phyloP scores from a whole-genome alignment of 345 rosid genomes.

The Syzygium oleosum region DNA sequence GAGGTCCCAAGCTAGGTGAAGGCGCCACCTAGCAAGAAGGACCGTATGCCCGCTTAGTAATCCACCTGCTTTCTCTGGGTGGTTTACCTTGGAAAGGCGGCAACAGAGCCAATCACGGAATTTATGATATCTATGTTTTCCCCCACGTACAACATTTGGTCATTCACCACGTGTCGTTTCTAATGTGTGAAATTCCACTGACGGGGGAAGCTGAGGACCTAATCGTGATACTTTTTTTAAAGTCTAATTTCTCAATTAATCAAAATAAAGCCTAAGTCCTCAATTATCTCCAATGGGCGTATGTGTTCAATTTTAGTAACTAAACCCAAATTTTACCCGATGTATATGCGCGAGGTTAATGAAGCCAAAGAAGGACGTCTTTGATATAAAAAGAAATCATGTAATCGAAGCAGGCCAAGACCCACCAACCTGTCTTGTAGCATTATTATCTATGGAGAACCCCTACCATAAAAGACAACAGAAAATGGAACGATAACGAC shows the following conservation, averaged over 20 bases:
- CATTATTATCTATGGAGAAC: too few species aligned
- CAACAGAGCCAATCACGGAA: not conserved
- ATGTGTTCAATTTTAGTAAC: not conserved
- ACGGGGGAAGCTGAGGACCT: not conserved
- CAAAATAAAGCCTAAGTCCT: not conserved
- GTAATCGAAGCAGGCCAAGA: not conserved
- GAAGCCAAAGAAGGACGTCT: not conserved
- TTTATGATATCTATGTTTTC: not conserved
- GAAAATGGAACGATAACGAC: not conserved
- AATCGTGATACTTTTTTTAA: not conserved
- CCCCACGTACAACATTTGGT: not conserved
- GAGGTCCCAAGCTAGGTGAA: not conserved
- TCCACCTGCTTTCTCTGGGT: not conserved
- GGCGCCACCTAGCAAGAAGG: not conserved
- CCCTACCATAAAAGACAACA: not conserved
- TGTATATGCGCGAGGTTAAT: not conserved
- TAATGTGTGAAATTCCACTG: not conserved
- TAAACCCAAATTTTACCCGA: not conserved
- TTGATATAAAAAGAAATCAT: not conserved
- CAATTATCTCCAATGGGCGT: not conserved
- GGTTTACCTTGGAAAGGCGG: not conserved
- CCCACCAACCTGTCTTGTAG: not conserved
- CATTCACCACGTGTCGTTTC: not conserved
- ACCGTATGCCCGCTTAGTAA: not conserved
- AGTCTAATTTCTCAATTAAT: not conserved